Evolutionary conservation across 1,139 yeast genomes (phyloP), one percentile per base, ranked within the genome.

Genomic region (Taphrina populina): DNA sequence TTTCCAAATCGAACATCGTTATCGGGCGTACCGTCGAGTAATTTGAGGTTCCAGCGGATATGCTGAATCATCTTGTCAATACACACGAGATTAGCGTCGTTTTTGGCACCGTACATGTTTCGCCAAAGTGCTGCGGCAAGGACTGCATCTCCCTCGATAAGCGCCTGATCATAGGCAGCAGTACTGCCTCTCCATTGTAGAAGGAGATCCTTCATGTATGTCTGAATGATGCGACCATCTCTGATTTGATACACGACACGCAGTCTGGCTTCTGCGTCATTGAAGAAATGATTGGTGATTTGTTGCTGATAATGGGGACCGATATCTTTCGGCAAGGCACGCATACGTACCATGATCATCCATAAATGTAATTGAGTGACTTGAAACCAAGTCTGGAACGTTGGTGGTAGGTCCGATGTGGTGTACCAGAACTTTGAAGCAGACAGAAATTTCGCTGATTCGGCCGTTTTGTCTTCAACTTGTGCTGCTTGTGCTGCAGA

Each of bases 301-400:
- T 88, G 88, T 69, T 90, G 96, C 70, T 92, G 96, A 71, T 90
- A 92, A 67, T 84, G 84, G 63, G 80, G 80, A 37, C 96, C 94
- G 67, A 87, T 83, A 66, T 86, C 84, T 68, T 83, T 83, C 0
- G 97, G 97, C 83, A 94, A 77, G 17, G 95, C 95, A 68, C 99
- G 81, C 96, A 92, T 88, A 66, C 98, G 81, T 13, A 87, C 95
- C 64, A 84, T 83, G 54, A 92, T 75, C 66, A 92, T 83, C 99
- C 99, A 92, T 61, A 87, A 82, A 69, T 92, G 98, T 63, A 92
- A 76, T 2, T 84, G 77, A 4, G 95, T 85, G 63, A 92, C 84
- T 71, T 90, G 97, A 67, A 84, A 90, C 95, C 96, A 92, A 70
- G 88, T 95, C 23, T 92, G 81, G 67, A 90, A 92, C 0, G 96